Conservation (phyloP, 2,329 filamentous ascomycete genomes). For the Colletotrichum godetiae region DNA sequence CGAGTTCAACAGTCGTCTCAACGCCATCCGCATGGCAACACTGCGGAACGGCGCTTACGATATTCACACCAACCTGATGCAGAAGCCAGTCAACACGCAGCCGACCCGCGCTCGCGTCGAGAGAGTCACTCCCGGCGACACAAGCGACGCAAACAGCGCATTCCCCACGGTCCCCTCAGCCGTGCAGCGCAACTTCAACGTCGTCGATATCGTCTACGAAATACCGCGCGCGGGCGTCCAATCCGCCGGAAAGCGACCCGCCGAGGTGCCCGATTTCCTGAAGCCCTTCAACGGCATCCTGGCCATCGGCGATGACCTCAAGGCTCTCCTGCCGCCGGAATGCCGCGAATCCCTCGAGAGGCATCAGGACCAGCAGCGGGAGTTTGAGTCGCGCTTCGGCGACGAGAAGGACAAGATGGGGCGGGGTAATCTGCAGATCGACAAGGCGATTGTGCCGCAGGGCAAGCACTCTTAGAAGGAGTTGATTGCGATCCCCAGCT, state of each 20-base stretch:
- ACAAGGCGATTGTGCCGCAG: constrained; percentile 72
- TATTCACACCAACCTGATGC: constrained; percentile 91
- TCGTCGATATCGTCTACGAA: constrained; percentile 67
- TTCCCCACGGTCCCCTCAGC: constrained; percentile 62
- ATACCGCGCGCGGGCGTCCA: constrained; percentile 60
- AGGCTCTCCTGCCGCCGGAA: constrained; percentile 73
- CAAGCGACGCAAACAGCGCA: constrained; percentile 41
- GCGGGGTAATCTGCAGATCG: constrained; percentile 66
- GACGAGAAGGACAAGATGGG: constrained; percentile 70
- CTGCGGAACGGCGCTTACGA: constrained; percentile 83
- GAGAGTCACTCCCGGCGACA: constrained; percentile 62
- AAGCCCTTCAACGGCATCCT: constrained; percentile 69
- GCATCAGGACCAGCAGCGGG: constrained; percentile 71
- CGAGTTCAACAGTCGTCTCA: constrained; percentile 83
- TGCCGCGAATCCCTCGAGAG: constrained; percentile 79
- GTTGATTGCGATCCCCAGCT: background rate
- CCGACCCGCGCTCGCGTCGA: constrained; percentile 89
- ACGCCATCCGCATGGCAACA: constrained; percentile 75
- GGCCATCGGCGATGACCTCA: constrained; percentile 73
- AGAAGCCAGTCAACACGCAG: constrained; percentile 89
- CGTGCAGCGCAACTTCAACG: constrained; percentile 66
- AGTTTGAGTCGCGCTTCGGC: constrained; percentile 82
- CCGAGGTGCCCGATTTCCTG: constrained; percentile 56
- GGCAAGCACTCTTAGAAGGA: constrained; percentile 29
- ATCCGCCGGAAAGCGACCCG: constrained; percentile 48